Base-by-base conservation (phyloP, 2,329 filamentous ascomycete genomes). In the Colletotrichum lindemuthianum region DNA sequence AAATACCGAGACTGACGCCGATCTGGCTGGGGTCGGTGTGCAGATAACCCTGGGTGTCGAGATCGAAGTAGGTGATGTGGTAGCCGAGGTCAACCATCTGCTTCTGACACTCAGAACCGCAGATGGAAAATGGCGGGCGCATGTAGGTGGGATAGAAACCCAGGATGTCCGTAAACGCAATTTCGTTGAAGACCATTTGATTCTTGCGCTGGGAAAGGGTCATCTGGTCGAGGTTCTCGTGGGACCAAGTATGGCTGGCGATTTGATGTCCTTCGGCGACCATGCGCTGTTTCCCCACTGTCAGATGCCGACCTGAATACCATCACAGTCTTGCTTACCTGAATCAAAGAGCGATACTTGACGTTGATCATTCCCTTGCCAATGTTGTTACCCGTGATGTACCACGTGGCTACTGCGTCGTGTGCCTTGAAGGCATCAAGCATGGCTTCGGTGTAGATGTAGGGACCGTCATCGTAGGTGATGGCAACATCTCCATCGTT, bases 61-160 rank as follows among this genome's bases (percentile, higher is more conserved):
- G 65, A 60, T 73, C 69, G 55, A 39, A 56, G 48, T 41, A 56
- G 47, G 53, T 60, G 44, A 61, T 53, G 39, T 59, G 63, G 34
- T 67, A 67, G 6, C 63, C 66, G 1, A 67, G 58, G 2, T 67
- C 66, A 1, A 37, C 32, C 63, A 67, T 63, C 67, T 56, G 50
- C 5, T 51, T 24, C 63, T 63, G 39, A 33, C 60, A 51, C 40
- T 69, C 70, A 68, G 73, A 70, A 15, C 59, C 59, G 53, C 63
- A 66, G 32, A 66, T 63, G 9, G 63, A 66, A 8, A 37, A 66
- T 12, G 66, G 66, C 6, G 66, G 66, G 2, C 80, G 74, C 78
- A 81, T 80, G 68, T 83, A 84, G 2, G 80, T 80, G 0, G 82
- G 82, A 57, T 81, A 78, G 54, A 78, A 73, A 9, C 81, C 80